Evolutionary conservation across 768 basidiomycete species (phyloP).

Genomic region (Calvatia gigantea): DNA sequence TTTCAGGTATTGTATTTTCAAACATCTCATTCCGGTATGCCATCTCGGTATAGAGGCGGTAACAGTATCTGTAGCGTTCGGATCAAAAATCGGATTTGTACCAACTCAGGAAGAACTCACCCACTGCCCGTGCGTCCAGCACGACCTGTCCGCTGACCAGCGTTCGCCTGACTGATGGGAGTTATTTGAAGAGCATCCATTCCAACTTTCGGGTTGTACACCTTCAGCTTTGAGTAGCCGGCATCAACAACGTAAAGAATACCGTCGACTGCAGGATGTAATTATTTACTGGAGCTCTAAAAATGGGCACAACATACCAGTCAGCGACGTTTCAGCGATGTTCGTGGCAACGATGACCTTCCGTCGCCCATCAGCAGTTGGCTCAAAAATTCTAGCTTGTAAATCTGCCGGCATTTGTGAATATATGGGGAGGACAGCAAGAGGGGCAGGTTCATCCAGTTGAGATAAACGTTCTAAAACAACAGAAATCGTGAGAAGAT

Average conservation of each 20-base stretch:
- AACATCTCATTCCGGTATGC: constrained; percentile 96
- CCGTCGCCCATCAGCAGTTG: constrained; percentile 88
- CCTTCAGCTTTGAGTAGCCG: constrained; percentile 96
- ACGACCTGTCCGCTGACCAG: constrained; percentile 92
- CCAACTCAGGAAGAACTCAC: constrained; percentile 39
- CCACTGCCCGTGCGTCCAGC: constrained; percentile 96
- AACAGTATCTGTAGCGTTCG: constrained; percentile 66
- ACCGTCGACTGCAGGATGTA: constrained; percentile 71
- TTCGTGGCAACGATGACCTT: constrained; percentile 99
- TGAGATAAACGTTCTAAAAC: constrained; percentile 81
- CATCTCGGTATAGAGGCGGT: constrained; percentile 96
- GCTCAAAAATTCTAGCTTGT: constrained; percentile 96
- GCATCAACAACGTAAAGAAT: constrained; percentile 96
- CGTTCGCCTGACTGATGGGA: constrained; percentile 98
- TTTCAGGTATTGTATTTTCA: constrained; percentile 94
- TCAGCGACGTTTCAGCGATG: constrained; percentile 97
- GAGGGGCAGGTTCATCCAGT: constrained; percentile 82
- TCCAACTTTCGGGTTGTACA: constrained; percentile 98
- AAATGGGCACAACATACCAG: constrained; percentile 45
- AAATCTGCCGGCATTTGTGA: constrained; percentile 99
- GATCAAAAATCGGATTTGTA: background rate
- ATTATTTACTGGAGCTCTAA: background rate
- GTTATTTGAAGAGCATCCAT: constrained; percentile 99
- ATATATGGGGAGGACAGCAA: constrained; percentile 96
- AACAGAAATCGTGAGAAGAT: constrained; percentile 8